Conservation (phyloP, 805 yeast genomes). For the Candida schatavii region DNA sequence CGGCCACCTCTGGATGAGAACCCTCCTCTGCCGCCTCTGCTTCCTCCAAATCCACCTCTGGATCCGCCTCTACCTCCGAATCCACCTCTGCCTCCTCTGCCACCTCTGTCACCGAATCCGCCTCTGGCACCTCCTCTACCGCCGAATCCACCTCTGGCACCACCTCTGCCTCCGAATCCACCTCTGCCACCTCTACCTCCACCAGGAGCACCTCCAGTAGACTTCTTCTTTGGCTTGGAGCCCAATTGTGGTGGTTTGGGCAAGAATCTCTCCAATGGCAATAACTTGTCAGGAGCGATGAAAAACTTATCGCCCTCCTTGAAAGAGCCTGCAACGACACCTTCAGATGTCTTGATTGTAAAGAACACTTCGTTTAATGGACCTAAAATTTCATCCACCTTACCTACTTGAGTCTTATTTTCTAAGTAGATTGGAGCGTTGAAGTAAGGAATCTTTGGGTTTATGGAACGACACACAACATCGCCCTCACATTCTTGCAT, state of each 20-base stretch:
- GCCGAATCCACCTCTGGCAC: slow-evolving; percentile 26
- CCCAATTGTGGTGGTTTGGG: slow-evolving; percentile 92
- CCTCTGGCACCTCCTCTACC: slow-evolving; percentile 38
- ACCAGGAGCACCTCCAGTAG: slow-evolving; percentile 54
- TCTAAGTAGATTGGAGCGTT: slow-evolving; percentile 97
- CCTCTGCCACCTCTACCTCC: slow-evolving; percentile 39
- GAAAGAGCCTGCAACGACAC: slow-evolving; percentile 91
- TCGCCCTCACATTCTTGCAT: slow-evolving; percentile 95
- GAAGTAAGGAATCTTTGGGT: slow-evolving; percentile 93
- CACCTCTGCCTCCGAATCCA: slow-evolving; percentile 30
- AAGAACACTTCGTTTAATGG: slow-evolving; percentile 97
- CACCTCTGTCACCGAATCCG: slow-evolving; percentile 41
- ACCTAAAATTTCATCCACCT: slow-evolving; percentile 96
- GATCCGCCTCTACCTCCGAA: slow-evolving; percentile 39
- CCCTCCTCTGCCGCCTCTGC: slow-evolving; percentile 47
- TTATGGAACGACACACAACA: slow-evolving; percentile 92
- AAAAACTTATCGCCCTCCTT: slow-evolving; percentile 94
- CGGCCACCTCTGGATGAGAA: slow-evolving; percentile 7
- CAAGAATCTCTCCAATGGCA: slow-evolving; percentile 93
- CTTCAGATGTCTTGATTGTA: slow-evolving; percentile 94
- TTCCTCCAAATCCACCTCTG: slow-evolving; percentile 36
- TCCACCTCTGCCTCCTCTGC: slow-evolving; percentile 41
- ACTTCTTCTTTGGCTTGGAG: slow-evolving; percentile 75
- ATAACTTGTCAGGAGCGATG: slow-evolving; percentile 91
- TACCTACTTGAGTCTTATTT: slow-evolving; percentile 94